Conservation (phyloP, 2,329 filamentous ascomycete genomes). For the Trichoderma brevicompactum region DNA sequence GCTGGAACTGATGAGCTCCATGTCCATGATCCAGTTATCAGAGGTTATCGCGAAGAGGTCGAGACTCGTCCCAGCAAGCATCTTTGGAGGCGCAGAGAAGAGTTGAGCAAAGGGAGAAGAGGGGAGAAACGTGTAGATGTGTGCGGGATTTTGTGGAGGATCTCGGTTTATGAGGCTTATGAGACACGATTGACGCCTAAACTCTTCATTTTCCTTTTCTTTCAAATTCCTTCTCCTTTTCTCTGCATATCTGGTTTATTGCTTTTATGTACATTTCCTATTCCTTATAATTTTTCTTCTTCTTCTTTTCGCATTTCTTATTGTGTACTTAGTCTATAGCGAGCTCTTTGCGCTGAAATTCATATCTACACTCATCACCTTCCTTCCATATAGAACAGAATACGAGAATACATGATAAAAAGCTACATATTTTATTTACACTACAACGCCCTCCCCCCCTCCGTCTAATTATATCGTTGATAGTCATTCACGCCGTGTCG, state of each 20-base stretch:
- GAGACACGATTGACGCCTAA: background rate
- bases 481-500: constrained; percentile 1
- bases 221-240: background rate
- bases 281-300: background rate
- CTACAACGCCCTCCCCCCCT: constrained; percentile 15
- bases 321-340: background rate
- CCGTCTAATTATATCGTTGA: constrained; percentile 7
- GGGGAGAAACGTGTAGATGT: background rate
- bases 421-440: background rate
- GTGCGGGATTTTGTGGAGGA: background rate
- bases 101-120: background rate
- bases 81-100: constrained; percentile 20
- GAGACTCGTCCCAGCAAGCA: constrained; percentile 15
- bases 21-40: constrained; percentile 26
- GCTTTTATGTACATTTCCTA: background rate
- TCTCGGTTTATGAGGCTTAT: background rate
- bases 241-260: background rate
- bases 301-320: background rate
- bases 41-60: constrained; percentile 28
- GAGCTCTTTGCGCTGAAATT: too few relatives aligned
- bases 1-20: constrained; percentile 27
- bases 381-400: background rate
- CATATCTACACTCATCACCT: too few relatives aligned
- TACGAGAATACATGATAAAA: background rate
- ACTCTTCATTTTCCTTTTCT: background rate